A percentile compares a stretch with the other conserved stretches of the same genome.
These are phyloP conservation scores for Echinosophora koreensis DNA, from an alignment of 306 rosid species.

Conservation along the genomic window DNA sequence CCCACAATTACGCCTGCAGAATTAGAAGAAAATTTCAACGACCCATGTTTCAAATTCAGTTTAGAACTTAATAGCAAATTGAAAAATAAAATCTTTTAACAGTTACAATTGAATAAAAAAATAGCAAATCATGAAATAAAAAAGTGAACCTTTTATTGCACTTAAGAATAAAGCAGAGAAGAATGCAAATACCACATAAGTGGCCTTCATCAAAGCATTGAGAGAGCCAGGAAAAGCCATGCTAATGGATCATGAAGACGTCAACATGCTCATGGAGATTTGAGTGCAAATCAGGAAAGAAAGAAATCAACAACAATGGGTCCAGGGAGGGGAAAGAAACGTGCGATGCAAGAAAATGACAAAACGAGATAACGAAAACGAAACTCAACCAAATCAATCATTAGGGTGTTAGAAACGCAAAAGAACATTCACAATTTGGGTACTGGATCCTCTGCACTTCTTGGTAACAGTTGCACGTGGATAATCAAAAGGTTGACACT, in stretches of 20 bases:
- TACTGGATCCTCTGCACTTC: not conserved
- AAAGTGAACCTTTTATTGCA: constrained; percentile 72
- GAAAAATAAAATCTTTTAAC: not conserved
- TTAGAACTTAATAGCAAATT: not conserved
- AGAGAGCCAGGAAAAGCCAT: constrained; percentile 54
- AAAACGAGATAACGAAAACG: not conserved
- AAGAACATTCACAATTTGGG: constrained; percentile 3
- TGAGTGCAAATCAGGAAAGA: constrained; percentile 15
- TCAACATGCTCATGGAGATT: constrained; percentile 30
- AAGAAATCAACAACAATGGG: not conserved
- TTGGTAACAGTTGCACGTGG: too few relatives aligned
- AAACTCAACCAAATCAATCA: not conserved
- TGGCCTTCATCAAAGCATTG: constrained; percentile 53
- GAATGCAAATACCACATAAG: constrained; percentile 71
- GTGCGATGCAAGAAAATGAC: constrained; percentile 33
- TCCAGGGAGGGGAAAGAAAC: not conserved
- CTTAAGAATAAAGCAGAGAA: constrained; percentile 73
- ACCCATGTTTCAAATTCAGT: constrained; percentile 45
- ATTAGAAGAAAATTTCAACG: constrained; percentile 39
- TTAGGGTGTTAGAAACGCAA: not conserved
- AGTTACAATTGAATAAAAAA: not conserved
- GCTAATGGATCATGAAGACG: constrained; percentile 40
- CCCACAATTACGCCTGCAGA: constrained; percentile 80
- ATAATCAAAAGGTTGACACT: too few relatives aligned
- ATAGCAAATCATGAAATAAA: constrained; percentile 15